These are phyloP conservation scores for Lichtheimia ramosa DNA, from an alignment of 371 early-diverging fungal species.

Conservation along the genomic window DNA sequence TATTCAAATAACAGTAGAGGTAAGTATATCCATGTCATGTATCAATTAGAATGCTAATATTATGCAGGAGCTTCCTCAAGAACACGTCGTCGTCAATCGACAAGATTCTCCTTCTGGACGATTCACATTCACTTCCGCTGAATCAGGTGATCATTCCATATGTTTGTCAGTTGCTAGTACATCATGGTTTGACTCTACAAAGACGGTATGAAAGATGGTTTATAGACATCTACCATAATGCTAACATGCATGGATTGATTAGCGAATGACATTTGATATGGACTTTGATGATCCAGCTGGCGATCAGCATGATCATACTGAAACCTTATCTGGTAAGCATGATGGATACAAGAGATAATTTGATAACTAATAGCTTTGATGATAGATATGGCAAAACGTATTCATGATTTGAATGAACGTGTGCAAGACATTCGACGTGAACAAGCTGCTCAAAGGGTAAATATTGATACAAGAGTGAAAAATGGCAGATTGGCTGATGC, in stretches of 20 bases:
- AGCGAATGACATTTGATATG: constrained; percentile 71
- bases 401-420: constrained; percentile 81
- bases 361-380: neutral
- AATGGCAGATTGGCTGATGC: no score
- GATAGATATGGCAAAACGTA: constrained; percentile 65
- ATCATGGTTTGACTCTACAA: constrained; percentile 59
- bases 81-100: constrained; percentile 67
- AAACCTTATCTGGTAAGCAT: constrained; percentile 56
- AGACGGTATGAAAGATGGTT: constrained; percentile 51
- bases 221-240: no score
- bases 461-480: no score
- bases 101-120: constrained; percentile 71
- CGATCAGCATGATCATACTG: constrained; percentile 56
- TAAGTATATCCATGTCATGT: constrained; percentile 27
- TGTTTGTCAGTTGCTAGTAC: constrained; percentile 71
- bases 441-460: constrained; percentile 86
- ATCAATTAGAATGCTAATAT: no score
- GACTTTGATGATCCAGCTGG: constrained; percentile 70
- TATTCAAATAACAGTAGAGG: constrained; percentile 81
- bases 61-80: constrained; percentile 55
- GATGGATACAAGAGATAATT: neutral
- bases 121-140: constrained; percentile 87
- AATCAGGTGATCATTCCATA: constrained; percentile 87
- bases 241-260: neutral
- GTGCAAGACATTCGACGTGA: constrained; percentile 84